Evolutionary conservation across 31 red algal species (phyloP).

Genomic region (Odonthalia washingtoniensis): DNA sequence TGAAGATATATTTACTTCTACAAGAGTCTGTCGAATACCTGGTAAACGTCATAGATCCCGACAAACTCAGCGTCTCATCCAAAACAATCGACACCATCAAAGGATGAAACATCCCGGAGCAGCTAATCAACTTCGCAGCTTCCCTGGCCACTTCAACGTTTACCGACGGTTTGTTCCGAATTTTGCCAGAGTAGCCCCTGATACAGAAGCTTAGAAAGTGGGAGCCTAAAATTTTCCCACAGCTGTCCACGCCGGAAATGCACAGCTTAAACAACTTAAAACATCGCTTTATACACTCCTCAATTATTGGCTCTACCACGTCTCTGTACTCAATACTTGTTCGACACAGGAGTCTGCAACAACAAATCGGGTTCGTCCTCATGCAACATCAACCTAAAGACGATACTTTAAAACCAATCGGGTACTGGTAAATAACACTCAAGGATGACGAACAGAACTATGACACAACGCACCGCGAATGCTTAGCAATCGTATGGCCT

Average conservation of each 20-base stretch:
- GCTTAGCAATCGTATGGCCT: conserved; percentile 17
- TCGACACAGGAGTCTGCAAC: conserved; percentile 38
- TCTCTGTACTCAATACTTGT: background rate
- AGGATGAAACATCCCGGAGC: background rate
- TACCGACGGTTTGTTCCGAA: conserved; percentile 22
- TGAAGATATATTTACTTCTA: conserved; percentile 32
- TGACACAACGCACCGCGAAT: conserved; percentile 7
- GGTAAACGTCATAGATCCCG: conserved; percentile 10
- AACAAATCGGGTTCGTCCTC: conserved; percentile 5
- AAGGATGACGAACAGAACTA: conserved; percentile 15
- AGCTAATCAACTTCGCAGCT: background rate
- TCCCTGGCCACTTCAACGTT: background rate
- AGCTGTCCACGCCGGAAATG: conserved; percentile 3
- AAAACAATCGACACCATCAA: background rate
- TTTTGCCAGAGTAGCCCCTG: conserved; percentile 15
- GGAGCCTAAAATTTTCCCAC: background rate
- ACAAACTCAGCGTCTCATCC: background rate
- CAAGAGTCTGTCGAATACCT: conserved; percentile 6
- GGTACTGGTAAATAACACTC: conserved; percentile 29
- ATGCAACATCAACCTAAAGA: conserved; percentile 35
- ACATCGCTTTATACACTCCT: background rate
- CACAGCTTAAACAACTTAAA: background rate
- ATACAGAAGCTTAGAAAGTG: conserved; percentile 2
- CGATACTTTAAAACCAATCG: background rate
- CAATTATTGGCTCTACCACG: conserved; percentile 13